These are phyloP conservation scores for Prosopis cineraria DNA, from an alignment of 306 rosid species.

Conservation along the genomic window DNA sequence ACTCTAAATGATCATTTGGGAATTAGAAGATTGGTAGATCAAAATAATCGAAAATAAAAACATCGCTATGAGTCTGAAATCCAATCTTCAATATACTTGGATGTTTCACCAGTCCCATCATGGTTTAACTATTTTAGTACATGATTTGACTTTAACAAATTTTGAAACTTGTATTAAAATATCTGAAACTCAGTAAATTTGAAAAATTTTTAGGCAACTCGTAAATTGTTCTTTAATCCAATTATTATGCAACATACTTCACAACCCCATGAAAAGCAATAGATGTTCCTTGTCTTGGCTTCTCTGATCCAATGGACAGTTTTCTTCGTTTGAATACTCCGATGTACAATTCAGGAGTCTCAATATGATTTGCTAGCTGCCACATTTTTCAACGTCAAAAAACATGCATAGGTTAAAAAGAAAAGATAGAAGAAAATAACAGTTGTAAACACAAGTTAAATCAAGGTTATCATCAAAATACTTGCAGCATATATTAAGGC, in stretches of 20 bases:
- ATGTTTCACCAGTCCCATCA: neutral
- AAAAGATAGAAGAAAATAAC: conserved; percentile 3
- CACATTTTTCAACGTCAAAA: conserved; percentile 22
- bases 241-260: conserved; percentile 47
- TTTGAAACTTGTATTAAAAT: neutral
- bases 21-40: conserved; percentile 10
- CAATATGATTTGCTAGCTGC: conserved; percentile 65
- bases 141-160: neutral
- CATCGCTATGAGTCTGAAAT: neutral
- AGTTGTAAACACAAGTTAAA: conserved; percentile 10
- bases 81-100: neutral
- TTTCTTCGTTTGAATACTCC: conserved; percentile 70
- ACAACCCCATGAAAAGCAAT: conserved; percentile 64
- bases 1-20: neutral
- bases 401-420: conserved; percentile 7
- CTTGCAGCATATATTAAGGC: conserved; percentile 4
- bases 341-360: conserved; percentile 64
- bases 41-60: neutral
- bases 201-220: neutral
- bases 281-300: conserved; percentile 51
- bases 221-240: neutral
- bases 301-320: conserved; percentile 54
- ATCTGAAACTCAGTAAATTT: neutral
- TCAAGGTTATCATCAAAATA: conserved; percentile 7
- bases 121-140: neutral